Base-by-base conservation (phyloP, 345 rosid genomes). In the Fremontodendron californicum region DNA sequence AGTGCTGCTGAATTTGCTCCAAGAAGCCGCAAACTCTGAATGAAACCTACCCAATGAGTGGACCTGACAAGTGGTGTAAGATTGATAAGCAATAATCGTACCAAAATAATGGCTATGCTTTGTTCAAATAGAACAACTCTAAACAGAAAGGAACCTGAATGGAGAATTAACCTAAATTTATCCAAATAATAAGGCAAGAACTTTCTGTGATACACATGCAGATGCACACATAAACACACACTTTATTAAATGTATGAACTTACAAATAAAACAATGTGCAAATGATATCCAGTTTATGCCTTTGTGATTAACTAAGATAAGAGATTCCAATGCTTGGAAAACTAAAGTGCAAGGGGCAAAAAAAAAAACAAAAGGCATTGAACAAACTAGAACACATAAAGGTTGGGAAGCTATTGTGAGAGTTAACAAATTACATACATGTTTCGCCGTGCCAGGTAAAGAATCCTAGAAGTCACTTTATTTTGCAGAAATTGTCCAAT, bases 391-490 rank as follows among this genome's bases (percentile, higher is more conserved):
- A 65, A 80, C 18, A 49, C 74, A 49, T 48, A 49, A 64, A 64
- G 45, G 37, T 19, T 19, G 23, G 3, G 45, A 39, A 37, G 74
- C 42, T 8, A 18, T 4, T 0, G 46, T 75, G 55, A 45, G 66
- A 60, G 74, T 48, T 48, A 19, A 48, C 40, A 62, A 74, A 78
- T 33, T 27, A 81, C 97, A 71, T 87, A 96, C 99, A 94, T 79
- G 86, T 91, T 91, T 75, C 45, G 86, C 45, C 81, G 80, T 23
- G 93, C 97, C 83, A 96, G 76, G 87, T 80, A 86, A 57, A 96
- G 86, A 79, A 96, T 88, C 78, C 90, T 91, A 48, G 97, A 89
- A 77, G 89, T 88, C 57, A 87, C 87, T 82, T 86, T 91, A 81
- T 92, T 82, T 73, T 82, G 87, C 77, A 96, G 83, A 81, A 92